phyloP scores from a whole-genome alignment of 2,329 filamentous ascomycete species.

The Colletotrichum caudatum region DNA sequence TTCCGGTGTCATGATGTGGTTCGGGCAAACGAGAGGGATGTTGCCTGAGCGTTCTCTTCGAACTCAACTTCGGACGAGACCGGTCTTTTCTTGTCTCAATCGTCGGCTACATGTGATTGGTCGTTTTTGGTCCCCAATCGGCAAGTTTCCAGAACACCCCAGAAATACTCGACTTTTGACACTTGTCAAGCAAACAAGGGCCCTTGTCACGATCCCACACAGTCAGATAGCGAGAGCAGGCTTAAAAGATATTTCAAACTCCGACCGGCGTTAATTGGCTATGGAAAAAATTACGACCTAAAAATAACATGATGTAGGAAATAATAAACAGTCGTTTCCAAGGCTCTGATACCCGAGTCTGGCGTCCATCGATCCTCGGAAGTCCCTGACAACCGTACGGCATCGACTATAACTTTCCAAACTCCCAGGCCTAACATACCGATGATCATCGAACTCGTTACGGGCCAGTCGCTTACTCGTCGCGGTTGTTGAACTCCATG shows the following conservation, averaged over 20 bases:
- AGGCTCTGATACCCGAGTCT: conserved; percentile 39
- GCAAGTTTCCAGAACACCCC: no score
- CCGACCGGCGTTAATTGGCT: conserved; percentile 40
- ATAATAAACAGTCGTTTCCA: conserved; percentile 40
- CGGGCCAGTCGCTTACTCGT: conserved; percentile 35
- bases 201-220: not conserved
- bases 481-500: conserved; percentile 49
- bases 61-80: conserved; percentile 22
- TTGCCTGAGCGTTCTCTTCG: not conserved
- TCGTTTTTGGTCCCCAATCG: not conserved
- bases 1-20: conserved; percentile 21
- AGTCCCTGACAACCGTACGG: conserved; percentile 36
- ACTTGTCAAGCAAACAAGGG: not conserved
- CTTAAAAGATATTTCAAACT: conserved; percentile 14
- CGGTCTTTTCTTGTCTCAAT: not conserved
- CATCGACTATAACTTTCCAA: conserved; percentile 16
- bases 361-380: conserved; percentile 14
- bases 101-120: not conserved
- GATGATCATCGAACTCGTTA: not conserved
- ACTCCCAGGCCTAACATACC: conserved; percentile 34
- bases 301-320: conserved; percentile 35
- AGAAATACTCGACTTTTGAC: not conserved
- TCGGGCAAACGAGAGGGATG: conserved; percentile 19
- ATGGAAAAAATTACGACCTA: conserved; percentile 34
- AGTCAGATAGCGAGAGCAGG: not conserved